phyloP scores from a whole-genome alignment of 495 filamentous ascomycete genomes.

The Lineolata rhizophorae region DNA sequence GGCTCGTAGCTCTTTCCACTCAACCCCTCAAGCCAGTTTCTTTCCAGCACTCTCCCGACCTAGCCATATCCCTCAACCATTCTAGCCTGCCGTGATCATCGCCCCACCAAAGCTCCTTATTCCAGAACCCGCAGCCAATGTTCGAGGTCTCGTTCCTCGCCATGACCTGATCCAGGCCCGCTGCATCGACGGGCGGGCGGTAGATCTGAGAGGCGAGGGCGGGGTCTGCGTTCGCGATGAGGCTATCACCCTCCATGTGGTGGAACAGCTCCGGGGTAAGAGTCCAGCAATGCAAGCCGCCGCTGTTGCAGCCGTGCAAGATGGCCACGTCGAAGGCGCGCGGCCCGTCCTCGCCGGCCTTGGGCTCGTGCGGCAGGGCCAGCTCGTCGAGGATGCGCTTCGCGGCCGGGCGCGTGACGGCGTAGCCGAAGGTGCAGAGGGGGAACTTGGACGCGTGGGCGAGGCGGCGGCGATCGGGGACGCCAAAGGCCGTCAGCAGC shows the following conservation, averaged over 20 bases:
- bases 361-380: too few relatives aligned
- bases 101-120: slow-evolving; percentile 8
- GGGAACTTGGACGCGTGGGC: slow-evolving; percentile 20
- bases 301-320: slow-evolving; percentile 11
- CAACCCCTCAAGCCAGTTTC: too few relatives aligned
- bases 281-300: slow-evolving; percentile 15
- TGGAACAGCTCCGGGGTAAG: slow-evolving; percentile 17
- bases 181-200: slow-evolving; percentile 13
- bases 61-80: slow-evolving; percentile 6
- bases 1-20: too few relatives aligned
- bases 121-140: slow-evolving; percentile 15
- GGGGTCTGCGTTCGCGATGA: too few relatives aligned
- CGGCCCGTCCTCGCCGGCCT: slow-evolving; percentile 7
- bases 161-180: slow-evolving; percentile 5
- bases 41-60: slow-evolving; percentile 11
- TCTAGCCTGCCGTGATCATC: slow-evolving; percentile 5
- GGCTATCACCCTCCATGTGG: slow-evolving; percentile 14
- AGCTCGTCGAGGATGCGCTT: slow-evolving; percentile 12
- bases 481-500: slow-evolving; percentile 9
- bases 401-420: slow-evolving; percentile 16
- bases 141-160: slow-evolving; percentile 11
- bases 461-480: slow-evolving; percentile 14
- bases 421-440: slow-evolving; percentile 26
- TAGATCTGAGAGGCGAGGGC: too few relatives aligned
- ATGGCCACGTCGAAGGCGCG: slow-evolving; percentile 16